Conservation (phyloP, 352 stramenopile genomes). For the Lagenidium giganteum region DNA sequence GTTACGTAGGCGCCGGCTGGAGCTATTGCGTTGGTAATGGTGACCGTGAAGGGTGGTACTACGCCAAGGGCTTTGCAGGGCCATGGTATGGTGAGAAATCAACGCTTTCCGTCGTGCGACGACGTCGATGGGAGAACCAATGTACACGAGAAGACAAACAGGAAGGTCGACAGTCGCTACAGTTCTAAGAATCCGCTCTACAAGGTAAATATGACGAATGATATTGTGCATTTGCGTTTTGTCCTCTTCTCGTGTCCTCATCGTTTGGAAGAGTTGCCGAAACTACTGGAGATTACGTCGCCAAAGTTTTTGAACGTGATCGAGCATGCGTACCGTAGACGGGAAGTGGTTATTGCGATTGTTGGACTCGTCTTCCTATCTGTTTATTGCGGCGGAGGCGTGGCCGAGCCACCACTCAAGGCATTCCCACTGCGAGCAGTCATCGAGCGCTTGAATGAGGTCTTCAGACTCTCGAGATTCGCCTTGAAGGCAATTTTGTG, state of each 20-base stretch:
- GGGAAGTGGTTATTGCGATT: no score
- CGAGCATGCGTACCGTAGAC: no score
- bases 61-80: conserved; percentile 23
- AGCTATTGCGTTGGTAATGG: conserved; percentile 22
- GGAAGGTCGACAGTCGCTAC: no score
- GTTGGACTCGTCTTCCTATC: no score
- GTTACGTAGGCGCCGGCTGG: conserved; percentile 19
- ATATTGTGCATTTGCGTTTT: no score
- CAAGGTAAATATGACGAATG: no score
- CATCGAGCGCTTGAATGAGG: conserved; percentile 15
- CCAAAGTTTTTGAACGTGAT: no score
- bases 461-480: conserved; percentile 16
- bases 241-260: no score
- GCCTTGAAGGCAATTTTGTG: conserved; percentile 11
- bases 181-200: no score
- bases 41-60: conserved; percentile 34
- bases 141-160: no score
- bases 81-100: conserved; percentile 26
- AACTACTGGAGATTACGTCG: no score
- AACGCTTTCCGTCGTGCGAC: conserved; percentile 15
- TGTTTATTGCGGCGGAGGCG: conserved; percentile 1
- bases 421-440: conserved; percentile 6
- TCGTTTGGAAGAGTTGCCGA: no score
- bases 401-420: neutral
- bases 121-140: conserved; percentile 28